Evolutionary conservation across 208 protist genomes (phyloP).

Genomic region (Trichomonas vaginalis): DNA sequence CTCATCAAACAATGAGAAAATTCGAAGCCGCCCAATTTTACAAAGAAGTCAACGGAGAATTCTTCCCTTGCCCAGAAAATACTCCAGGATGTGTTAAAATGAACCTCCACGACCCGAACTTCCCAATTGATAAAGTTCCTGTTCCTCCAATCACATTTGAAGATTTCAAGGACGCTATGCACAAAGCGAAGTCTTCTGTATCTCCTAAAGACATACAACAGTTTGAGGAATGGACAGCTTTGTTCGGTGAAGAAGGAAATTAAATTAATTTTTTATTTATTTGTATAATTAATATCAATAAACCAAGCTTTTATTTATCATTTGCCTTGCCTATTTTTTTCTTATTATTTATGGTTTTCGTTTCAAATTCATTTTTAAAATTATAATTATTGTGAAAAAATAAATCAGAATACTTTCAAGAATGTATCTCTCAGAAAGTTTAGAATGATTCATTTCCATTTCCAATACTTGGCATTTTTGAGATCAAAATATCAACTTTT

Average conservation of each 20-base stretch:
- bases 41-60: background rate
- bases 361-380: too few species aligned
- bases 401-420: too few species aligned
- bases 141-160: background rate
- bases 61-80: background rate
- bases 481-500: too few species aligned
- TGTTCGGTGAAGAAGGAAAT: conserved; percentile 8
- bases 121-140: background rate
- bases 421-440: too few species aligned
- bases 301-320: too few species aligned
- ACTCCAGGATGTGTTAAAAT: background rate
- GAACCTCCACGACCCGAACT: background rate
- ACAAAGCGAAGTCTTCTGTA: background rate
- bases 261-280: background rate
- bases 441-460: too few species aligned
- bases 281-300: too few species aligned
- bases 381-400: too few species aligned
- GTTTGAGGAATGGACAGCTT: background rate
- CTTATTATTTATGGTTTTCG: too few species aligned
- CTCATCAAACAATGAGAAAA: conserved; percentile 49
- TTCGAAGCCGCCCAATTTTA: conserved; percentile 20
- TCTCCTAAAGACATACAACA: background rate
- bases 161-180: background rate
- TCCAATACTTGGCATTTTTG: too few species aligned
- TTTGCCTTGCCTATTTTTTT: too few species aligned